Conservation (phyloP, 805 yeast genomes). For the Cyberlindnera mississippiensis region DNA sequence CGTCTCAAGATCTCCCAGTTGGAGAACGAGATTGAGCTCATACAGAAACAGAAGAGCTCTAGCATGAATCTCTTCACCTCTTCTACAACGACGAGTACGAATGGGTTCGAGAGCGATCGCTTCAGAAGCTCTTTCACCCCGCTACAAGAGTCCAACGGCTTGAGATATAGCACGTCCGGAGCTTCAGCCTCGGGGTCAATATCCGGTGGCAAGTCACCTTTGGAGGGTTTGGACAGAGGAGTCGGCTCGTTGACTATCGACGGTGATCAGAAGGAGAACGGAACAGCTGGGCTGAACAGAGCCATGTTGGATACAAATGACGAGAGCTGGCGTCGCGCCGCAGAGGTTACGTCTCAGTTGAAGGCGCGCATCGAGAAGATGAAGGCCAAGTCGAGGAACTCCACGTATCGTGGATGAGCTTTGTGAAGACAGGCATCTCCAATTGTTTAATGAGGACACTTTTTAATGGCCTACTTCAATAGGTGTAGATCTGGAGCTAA, state of each 20-base stretch:
- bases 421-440: no score
- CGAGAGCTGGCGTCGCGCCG: constrained; percentile 82
- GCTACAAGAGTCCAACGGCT: constrained; percentile 18
- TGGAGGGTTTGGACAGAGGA: constrained; percentile 22
- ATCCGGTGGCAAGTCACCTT: constrained; percentile 11
- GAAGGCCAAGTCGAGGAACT: constrained; percentile 55
- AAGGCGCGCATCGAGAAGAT: constrained; percentile 85
- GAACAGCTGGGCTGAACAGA: constrained; percentile 8
- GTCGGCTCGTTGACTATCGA: constrained; percentile 29
- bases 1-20: constrained; percentile 49
- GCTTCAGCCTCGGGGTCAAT: neutral
- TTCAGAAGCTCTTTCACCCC: constrained; percentile 13
- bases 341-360: constrained; percentile 81
- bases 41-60: constrained; percentile 30
- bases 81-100: neutral
- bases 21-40: constrained; percentile 42
- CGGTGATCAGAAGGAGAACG: constrained; percentile 27
- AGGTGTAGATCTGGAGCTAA: neutral
- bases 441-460: no score
- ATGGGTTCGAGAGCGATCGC: constrained; percentile 1
- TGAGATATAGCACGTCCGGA: neutral
- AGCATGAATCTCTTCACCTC: constrained; percentile 8
- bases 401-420: constrained; percentile 6
- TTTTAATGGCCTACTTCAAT: no score
- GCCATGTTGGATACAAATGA: constrained; percentile 42